These are phyloP conservation scores for Lactifluus echinatus DNA, from an alignment of 768 basidiomycete genomes.

Conservation along the genomic window DNA sequence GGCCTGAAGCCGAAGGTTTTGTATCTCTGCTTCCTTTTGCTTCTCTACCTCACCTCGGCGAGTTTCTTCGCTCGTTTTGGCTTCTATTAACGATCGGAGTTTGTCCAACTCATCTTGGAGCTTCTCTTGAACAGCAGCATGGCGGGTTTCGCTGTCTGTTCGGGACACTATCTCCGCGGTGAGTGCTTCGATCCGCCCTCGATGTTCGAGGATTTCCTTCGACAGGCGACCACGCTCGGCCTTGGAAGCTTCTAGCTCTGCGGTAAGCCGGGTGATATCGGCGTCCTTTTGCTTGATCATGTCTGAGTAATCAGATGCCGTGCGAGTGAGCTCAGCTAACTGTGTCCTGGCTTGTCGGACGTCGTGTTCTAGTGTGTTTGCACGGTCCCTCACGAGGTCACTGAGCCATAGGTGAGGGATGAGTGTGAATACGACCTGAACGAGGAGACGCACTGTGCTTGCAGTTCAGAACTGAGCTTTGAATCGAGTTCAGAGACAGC, in stretches of 20 bases:
- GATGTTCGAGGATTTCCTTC: conserved; percentile 59
- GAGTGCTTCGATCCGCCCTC: conserved; percentile 58
- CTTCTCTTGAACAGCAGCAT: conserved; percentile 41
- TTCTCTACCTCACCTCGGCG: conserved; percentile 77
- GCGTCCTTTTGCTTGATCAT: conserved; percentile 74
- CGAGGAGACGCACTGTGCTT: conserved; percentile 44
- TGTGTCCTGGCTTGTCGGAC: conserved; percentile 68
- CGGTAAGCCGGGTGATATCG: conserved; percentile 46
- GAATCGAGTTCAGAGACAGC: conserved; percentile 58
- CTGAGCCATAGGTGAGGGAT: conserved; percentile 31
- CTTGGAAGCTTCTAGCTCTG: conserved; percentile 47
- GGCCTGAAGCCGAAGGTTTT: conserved; percentile 57
- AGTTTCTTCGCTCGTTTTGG: conserved; percentile 80
- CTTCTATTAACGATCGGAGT: conserved; percentile 71
- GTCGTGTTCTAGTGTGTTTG: conserved; percentile 56
- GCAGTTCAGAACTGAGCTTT: conserved; percentile 57
- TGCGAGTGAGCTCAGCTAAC: conserved; percentile 66
- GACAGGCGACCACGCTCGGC: conserved; percentile 44
- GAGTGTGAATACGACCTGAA: background rate
- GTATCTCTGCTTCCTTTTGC: conserved; percentile 80
- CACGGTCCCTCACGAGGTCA: conserved; percentile 51
- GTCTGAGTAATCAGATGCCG: conserved; percentile 63
- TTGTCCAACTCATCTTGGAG: conserved; percentile 81
- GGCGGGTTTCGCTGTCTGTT: conserved; percentile 45
- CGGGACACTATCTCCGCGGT: conserved; percentile 53